A percentile compares a stretch with the other conserved stretches of the same genome.
Evolutionary conservation across 176 grass and related monocot species (phyloP).

Genomic region (Phragmites australis): DNA sequence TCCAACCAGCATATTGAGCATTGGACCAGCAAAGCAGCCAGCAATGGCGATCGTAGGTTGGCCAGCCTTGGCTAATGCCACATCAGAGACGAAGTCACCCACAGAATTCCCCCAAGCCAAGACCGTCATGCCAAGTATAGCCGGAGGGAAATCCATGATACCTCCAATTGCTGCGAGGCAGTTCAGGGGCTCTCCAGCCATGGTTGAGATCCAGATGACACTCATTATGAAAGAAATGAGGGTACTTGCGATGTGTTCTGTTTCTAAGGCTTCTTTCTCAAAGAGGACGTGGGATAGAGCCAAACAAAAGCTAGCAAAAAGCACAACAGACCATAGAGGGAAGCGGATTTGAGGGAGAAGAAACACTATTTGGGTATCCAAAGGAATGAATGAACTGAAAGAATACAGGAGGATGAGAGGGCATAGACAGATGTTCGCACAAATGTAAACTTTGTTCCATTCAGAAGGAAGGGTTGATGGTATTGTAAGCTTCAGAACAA

Average conservation of each 20-base stretch:
- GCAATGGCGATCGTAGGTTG: conserved; percentile 76
- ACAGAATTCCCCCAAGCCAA: conserved; percentile 96
- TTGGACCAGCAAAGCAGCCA: conserved; percentile 93
- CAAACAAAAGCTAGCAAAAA: conserved; percentile 64
- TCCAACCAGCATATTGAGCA: conserved; percentile 96
- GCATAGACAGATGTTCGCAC: conserved; percentile 74
- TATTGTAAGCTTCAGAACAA: conserved; percentile 83
- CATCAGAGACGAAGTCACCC: conserved; percentile 79
- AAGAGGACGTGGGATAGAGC: conserved; percentile 66
- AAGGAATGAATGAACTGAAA: conserved; percentile 71
- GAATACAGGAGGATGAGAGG: conserved; percentile 79
- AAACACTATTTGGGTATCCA: conserved; percentile 81
- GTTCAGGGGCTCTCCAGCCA: conserved; percentile 91
- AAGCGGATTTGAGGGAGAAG: conserved; percentile 64
- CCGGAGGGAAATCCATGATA: conserved; percentile 76
- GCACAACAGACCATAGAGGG: conserved; percentile 71
- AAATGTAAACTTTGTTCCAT: conserved; percentile 66
- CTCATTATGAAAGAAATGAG: conserved; percentile 85
- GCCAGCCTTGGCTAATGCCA: conserved; percentile 73
- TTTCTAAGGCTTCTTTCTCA: conserved; percentile 62
- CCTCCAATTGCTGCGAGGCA: conserved; percentile 79
- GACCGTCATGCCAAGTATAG: conserved; percentile 90
- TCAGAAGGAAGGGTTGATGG: conserved; percentile 67
- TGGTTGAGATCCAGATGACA: conserved; percentile 93
- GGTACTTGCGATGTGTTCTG: conserved; percentile 44